Evolutionary conservation across 345 rosid genomes (phyloP).

Genomic region (Sisymbrium altissimum): DNA sequence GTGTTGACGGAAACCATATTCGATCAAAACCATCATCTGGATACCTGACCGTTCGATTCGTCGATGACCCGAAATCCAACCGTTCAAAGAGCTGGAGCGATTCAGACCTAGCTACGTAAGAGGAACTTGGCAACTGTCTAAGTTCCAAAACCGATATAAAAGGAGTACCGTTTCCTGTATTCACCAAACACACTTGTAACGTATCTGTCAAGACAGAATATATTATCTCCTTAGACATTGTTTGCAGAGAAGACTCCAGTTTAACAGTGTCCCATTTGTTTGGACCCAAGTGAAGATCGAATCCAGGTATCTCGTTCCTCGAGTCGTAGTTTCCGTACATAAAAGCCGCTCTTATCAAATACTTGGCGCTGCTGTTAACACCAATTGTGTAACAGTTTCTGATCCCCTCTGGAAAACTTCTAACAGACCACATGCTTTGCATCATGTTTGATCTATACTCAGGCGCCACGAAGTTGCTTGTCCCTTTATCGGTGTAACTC

Average conservation of each 20-base stretch:
- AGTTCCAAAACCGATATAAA: constrained; percentile 54
- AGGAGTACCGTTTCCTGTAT: constrained; percentile 45
- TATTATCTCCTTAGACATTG: constrained; percentile 34
- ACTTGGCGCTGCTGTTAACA: constrained; percentile 24
- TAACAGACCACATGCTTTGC: constrained; percentile 31
- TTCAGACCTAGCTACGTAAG: constrained; percentile 17
- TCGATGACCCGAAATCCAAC: constrained; percentile 36
- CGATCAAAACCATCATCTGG: constrained; percentile 45
- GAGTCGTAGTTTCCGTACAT: constrained; percentile 59
- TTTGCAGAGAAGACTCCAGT: constrained; percentile 4
- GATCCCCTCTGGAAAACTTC: constrained; percentile 44
- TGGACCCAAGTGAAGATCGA: constrained; percentile 52
- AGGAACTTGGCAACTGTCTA: constrained; percentile 30
- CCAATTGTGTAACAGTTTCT: constrained; percentile 41
- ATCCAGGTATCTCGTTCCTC: constrained; percentile 28
- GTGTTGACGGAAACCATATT: constrained; percentile 33
- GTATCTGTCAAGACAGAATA: constrained; percentile 31
- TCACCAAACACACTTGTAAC: constrained; percentile 52
- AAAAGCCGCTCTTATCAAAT: constrained; percentile 50
- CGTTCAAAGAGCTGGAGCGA: constrained; percentile 29
- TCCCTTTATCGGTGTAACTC: constrained; percentile 31
- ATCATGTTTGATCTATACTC: constrained; percentile 24
- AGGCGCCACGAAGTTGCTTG: constrained; percentile 4
- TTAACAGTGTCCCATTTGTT: constrained; percentile 40
- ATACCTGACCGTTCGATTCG: constrained; percentile 40